phyloP scores from a whole-genome alignment of 352 stramenopile genomes.

The Globisporangium irregulare region DNA sequence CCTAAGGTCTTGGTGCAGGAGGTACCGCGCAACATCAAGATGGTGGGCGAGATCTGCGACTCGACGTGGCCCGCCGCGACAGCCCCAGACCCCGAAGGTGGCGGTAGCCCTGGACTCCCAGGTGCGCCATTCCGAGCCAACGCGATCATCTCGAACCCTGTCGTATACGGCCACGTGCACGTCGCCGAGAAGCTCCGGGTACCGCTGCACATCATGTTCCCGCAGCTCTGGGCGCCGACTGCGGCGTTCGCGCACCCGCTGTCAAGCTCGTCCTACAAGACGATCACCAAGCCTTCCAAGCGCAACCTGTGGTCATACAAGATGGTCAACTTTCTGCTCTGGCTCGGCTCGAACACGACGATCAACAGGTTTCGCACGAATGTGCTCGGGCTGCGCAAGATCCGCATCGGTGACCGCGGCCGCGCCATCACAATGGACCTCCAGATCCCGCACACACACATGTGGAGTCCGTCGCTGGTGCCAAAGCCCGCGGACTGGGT shows the following conservation, averaged over 20 bases:
- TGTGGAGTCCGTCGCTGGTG: conserved; percentile 63
- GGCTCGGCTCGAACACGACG: conserved; percentile 37
- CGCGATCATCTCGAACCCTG: conserved; percentile 94
- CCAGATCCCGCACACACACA: conserved; percentile 60
- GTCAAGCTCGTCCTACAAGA: conserved; percentile 75
- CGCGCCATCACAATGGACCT: conserved; percentile 30
- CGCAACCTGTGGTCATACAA: conserved; percentile 57
- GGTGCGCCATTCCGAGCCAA: conserved; percentile 79
- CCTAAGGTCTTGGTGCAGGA: conserved; percentile 59
- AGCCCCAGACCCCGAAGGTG: conserved; percentile 69
- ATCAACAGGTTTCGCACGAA: conserved; percentile 53
- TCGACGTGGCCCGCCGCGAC: conserved; percentile 89
- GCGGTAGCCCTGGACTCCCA: conserved; percentile 39
- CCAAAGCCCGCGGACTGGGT: conserved; percentile 63
- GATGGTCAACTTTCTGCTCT: conserved; percentile 48
- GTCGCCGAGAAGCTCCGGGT: conserved; percentile 90
- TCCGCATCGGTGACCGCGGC: conserved; percentile 32
- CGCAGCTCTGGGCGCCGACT: conserved; percentile 88
- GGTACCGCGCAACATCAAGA: conserved; percentile 83
- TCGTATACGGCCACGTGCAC: conserved; percentile 91
- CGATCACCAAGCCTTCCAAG: conserved; percentile 61
- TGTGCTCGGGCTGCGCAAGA: conserved; percentile 39
- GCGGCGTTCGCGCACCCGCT: conserved; percentile 90
- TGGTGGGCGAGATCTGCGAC: conserved; percentile 88
- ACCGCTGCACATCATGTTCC: conserved; percentile 94